Conservation (phyloP, 2,329 filamentous ascomycete species). For the Juglanconis sp. region DNA sequence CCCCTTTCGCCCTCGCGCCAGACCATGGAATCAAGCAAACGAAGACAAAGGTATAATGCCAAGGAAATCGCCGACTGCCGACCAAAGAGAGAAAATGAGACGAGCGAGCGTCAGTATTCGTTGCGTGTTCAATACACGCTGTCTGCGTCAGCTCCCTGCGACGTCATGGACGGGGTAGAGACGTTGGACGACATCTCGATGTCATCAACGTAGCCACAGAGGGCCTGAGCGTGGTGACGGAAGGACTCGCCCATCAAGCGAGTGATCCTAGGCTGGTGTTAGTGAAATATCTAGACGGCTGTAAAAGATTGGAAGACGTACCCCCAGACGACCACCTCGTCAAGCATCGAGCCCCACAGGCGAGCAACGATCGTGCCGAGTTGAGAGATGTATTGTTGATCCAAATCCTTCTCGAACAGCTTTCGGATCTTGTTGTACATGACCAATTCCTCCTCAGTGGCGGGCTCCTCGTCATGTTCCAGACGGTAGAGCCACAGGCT, state of each 20-base stretch:
- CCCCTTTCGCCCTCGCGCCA: conserved; percentile 20
- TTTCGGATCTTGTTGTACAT: conserved; percentile 93
- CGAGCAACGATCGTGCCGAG: conserved; percentile 93
- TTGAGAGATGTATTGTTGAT: conserved; percentile 76
- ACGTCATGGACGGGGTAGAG: conserved; percentile 69
- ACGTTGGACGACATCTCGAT: conserved; percentile 66
- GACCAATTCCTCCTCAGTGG: conserved; percentile 75
- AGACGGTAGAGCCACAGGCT: conserved; percentile 98
- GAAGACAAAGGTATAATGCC: conserved; percentile 40
- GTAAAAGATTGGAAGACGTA: conserved; percentile 51
- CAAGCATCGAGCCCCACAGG: conserved; percentile 96
- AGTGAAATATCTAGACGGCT: conserved; percentile 29
- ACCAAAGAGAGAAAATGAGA: conserved; percentile 38
- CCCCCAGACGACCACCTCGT: conserved; percentile 99
- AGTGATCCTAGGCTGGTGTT: conserved; percentile 65
- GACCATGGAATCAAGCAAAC: conserved; percentile 26
- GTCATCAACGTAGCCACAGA: conserved; percentile 91
- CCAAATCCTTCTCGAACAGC: conserved; percentile 86
- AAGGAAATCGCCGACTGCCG: conserved; percentile 25
- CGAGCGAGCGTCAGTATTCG: conserved; percentile 48
- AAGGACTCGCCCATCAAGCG: conserved; percentile 98
- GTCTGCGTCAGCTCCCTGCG: conserved; percentile 67
- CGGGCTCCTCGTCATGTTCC: conserved; percentile 95
- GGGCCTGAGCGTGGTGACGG: conserved; percentile 91
- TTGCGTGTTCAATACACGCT: conserved; percentile 59